Conservation (phyloP, 768 basidiomycete genomes). For the Lactarius evosmus region DNA sequence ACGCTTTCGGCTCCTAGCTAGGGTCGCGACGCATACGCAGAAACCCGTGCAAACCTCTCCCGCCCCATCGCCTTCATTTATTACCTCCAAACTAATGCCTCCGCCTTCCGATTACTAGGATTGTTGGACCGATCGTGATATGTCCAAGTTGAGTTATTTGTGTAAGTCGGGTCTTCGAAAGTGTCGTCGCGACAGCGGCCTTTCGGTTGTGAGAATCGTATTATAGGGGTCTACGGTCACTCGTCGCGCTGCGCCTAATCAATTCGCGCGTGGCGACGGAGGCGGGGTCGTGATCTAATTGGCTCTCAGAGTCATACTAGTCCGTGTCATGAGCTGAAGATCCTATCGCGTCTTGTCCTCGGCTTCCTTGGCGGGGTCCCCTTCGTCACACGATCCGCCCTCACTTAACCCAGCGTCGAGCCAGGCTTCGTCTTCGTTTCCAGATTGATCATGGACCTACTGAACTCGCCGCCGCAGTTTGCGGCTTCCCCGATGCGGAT, state of each 20-base stretch:
- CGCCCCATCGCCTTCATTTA: background rate
- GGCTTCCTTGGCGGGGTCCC: background rate
- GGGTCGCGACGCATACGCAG: background rate
- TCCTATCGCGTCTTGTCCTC: background rate
- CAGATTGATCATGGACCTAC: background rate
- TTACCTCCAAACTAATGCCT: background rate
- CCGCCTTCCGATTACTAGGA: background rate
- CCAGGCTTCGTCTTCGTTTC: background rate
- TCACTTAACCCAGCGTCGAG: background rate
- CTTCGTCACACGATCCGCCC: background rate
- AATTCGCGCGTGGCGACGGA: background rate
- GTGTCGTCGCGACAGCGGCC: background rate
- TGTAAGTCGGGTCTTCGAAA: background rate
- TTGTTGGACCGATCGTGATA: background rate
- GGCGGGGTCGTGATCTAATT: constrained; percentile 1
- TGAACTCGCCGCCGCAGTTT: background rate
- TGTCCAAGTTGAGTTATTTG: background rate
- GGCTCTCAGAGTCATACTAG: background rate
- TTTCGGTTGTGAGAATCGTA: background rate
- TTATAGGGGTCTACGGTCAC: background rate
- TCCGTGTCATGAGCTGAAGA: background rate
- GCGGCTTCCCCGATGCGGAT: background rate
- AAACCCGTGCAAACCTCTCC: background rate
- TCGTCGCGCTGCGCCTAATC: background rate
- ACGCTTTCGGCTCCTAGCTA: too few species aligned